Percentiles rank a stretch among this genome's conserved stretches.
Evolutionary conservation across 2,329 filamentous ascomycete species (phyloP).

Genomic region (Amylocarpus encephaloides): DNA sequence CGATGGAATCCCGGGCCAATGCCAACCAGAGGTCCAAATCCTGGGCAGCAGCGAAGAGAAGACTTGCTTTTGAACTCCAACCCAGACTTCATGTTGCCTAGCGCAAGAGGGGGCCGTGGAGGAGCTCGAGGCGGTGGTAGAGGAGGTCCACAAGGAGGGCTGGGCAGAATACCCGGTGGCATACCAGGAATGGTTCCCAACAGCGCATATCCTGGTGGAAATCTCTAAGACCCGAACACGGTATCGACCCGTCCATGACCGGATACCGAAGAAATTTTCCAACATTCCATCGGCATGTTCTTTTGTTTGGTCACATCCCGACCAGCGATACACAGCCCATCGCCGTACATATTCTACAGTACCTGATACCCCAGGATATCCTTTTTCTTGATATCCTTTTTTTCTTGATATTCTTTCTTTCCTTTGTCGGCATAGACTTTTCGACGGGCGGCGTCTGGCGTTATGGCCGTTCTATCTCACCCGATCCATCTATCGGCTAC

Average conservation of each 20-base stretch:
- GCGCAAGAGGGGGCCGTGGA: constrained; percentile 20
- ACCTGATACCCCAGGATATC: not conserved
- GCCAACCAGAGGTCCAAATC: constrained; percentile 20
- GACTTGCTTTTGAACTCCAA: constrained; percentile 74
- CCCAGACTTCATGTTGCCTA: constrained; percentile 75
- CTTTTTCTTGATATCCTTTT: not conserved
- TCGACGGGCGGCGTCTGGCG: constrained; percentile 1
- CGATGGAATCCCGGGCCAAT: constrained; percentile 57
- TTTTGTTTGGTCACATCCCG: constrained; percentile 14
- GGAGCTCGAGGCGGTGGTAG: constrained; percentile 17
- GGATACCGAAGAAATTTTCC: constrained; percentile 12
- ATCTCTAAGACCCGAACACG: constrained; percentile 11
- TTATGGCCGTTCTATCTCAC: not conserved
- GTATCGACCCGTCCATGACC: not conserved
- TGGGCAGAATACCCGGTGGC: constrained; percentile 21
- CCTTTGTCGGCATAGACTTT: constrained; percentile 15
- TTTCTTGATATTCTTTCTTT: constrained; percentile 3
- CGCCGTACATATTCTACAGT: constrained; percentile 22
- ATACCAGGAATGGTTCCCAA: constrained; percentile 44
- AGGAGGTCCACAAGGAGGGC: constrained; percentile 7
- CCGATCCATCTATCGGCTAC: not conserved
- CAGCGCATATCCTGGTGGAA: constrained; percentile 44
- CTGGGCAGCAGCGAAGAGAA: constrained; percentile 42
- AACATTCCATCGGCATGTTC: constrained; percentile 12
- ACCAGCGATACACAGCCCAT: constrained; percentile 2